A percentile compares a stretch with the other conserved stretches of the same genome.
Evolutionary conservation across 2,329 filamentous ascomycete genomes (phyloP).

Genomic region (Alternaria alternata): DNA sequence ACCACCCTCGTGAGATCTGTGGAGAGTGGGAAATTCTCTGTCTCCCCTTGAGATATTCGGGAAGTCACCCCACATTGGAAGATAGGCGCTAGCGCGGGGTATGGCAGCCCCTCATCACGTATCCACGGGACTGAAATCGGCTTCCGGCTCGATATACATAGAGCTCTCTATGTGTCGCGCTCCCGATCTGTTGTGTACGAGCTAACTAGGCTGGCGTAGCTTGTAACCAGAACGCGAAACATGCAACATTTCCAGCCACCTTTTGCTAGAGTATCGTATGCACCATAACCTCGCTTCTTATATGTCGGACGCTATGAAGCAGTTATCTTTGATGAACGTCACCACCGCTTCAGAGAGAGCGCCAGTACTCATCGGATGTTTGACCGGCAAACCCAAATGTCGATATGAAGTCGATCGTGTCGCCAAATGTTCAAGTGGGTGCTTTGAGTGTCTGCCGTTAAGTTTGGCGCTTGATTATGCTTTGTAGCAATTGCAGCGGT

Average conservation of each 20-base stretch:
- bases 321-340: conserved; percentile 57
- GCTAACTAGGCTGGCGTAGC: not conserved
- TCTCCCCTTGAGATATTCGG: not conserved
- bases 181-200: not conserved
- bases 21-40: not conserved
- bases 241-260: not conserved
- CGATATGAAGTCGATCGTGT: conserved; percentile 55
- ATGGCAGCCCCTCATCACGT: conserved; percentile 21
- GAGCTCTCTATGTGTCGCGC: not conserved
- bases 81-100: conserved; percentile 31
- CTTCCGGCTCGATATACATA: not conserved
- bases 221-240: not conserved
- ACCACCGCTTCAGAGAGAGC: conserved; percentile 74
- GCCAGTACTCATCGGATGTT: conserved; percentile 66
- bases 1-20: not conserved
- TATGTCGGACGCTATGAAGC: conserved; percentile 35
- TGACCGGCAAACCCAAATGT: conserved; percentile 69
- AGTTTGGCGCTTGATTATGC: not conserved
- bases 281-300: not conserved
- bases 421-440: conserved; percentile 63
- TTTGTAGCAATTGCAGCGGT: not conserved
- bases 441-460: conserved; percentile 52
- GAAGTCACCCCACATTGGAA: conserved; percentile 27
- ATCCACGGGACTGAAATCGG: conserved; percentile 8
- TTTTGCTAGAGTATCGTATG: not conserved